Conservation (phyloP, 192 early-diverging fungal genomes). For the Coemansia sp. region DNA sequence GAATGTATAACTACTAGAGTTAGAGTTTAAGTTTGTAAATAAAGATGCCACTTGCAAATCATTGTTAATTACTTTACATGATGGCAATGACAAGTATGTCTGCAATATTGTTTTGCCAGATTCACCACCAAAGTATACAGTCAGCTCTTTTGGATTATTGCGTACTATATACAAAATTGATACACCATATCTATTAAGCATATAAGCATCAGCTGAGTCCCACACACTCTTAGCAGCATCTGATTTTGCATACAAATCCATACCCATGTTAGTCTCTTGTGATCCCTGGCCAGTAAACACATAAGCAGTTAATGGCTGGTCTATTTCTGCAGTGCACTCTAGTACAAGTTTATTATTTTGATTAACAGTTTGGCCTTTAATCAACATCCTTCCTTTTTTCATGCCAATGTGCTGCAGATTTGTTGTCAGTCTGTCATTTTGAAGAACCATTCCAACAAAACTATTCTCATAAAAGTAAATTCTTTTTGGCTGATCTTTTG, state of each 20-base stretch:
- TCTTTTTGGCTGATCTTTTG: conserved; percentile 79
- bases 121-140: conserved; percentile 78
- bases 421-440: conserved; percentile 73
- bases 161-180: conserved; percentile 89
- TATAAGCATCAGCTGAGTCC: conserved; percentile 86
- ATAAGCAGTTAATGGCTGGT: conserved; percentile 85
- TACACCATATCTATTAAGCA: conserved; percentile 77
- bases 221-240: conserved; percentile 80
- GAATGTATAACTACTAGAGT: conserved; percentile 79
- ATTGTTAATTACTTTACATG: conserved; percentile 73
- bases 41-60: conserved; percentile 67
- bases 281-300: too few relatives aligned
- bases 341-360: conserved; percentile 66
- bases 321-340: conserved; percentile 80
- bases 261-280: conserved; percentile 93
- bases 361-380: conserved; percentile 81
- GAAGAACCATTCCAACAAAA: conserved; percentile 89
- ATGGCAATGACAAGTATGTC: too few relatives aligned
- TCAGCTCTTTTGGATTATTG: conserved; percentile 63
- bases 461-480: conserved; percentile 74
- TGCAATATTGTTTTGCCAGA: conserved; percentile 79
- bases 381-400: conserved; percentile 88
- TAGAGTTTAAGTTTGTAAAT: conserved; percentile 74
- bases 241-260: conserved; percentile 84
- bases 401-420: conserved; percentile 89